phyloP scores from a whole-genome alignment of 768 basidiomycete genomes.

The Roridomyces roridus region DNA sequence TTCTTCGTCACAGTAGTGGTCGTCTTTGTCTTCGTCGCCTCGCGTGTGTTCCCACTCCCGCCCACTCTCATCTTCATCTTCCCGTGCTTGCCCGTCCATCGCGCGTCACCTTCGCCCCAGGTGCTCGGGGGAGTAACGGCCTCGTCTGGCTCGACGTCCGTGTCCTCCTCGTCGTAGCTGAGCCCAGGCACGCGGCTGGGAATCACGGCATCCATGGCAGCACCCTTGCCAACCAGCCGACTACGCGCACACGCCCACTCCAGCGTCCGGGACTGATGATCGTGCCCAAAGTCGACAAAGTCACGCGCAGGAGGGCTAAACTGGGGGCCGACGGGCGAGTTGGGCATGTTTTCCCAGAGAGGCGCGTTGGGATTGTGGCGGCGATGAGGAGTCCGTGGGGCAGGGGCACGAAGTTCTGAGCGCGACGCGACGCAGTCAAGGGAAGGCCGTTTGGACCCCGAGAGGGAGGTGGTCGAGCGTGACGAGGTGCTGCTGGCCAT shows the following conservation, averaged over 20 bases:
- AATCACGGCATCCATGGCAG: constrained; percentile 12
- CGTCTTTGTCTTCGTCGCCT: not conserved
- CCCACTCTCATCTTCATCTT: not conserved
- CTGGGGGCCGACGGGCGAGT: constrained; percentile 62
- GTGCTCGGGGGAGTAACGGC: constrained; percentile 68
- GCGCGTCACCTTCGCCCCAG: constrained; percentile 46
- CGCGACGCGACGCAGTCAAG: constrained; percentile 67
- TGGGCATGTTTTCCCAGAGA: constrained; percentile 65
- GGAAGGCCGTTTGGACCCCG: constrained; percentile 44
- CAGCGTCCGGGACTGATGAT: constrained; percentile 58
- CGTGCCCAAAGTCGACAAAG: constrained; percentile 53
- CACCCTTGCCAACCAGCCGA: constrained; percentile 52
- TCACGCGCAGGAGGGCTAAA: constrained; percentile 57
- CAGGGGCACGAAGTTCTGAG: constrained; percentile 50
- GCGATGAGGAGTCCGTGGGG: constrained; percentile 48
- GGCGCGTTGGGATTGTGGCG: constrained; percentile 42
- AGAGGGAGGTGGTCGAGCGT: constrained; percentile 30
- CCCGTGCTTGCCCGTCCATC: constrained; percentile 36
- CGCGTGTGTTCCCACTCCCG: too few relatives aligned
- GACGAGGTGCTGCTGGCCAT: constrained; percentile 35
- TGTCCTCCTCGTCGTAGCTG: constrained; percentile 47
- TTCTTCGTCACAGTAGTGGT: constrained; percentile 19
- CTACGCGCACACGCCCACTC: constrained; percentile 81
- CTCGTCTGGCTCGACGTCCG: constrained; percentile 71
- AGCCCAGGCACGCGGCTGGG: constrained; percentile 22